These are phyloP conservation scores for Sugiyamaella boreocaroliniensis DNA, from an alignment of 805 yeast genomes.

Conservation along the genomic window DNA sequence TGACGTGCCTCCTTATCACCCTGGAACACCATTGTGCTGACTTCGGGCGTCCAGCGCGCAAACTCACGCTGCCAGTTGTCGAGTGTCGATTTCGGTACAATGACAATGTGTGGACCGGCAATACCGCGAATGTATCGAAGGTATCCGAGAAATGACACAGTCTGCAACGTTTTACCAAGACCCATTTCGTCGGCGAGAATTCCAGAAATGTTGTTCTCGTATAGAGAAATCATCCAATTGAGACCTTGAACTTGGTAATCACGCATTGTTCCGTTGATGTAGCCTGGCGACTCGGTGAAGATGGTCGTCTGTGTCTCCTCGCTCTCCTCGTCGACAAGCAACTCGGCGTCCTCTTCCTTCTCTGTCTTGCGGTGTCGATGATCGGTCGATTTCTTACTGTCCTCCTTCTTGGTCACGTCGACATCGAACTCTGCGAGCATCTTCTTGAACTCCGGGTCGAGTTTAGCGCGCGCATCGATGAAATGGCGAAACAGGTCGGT, in stretches of 20 bases:
- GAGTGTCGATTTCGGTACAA: constrained; percentile 91
- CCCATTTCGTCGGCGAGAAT: constrained; percentile 99
- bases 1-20: constrained; percentile 82
- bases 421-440: constrained; percentile 29
- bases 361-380: constrained; percentile 80
- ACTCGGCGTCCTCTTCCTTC: constrained; percentile 91
- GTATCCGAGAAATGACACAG: constrained; percentile 86
- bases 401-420: constrained; percentile 13
- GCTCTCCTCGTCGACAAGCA: constrained; percentile 70
- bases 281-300: constrained; percentile 81
- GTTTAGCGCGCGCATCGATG: constrained; percentile 71
- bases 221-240: constrained; percentile 86
- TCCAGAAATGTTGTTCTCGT: constrained; percentile 85
- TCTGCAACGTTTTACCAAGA: constrained; percentile 90
- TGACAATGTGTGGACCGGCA: constrained; percentile 84
- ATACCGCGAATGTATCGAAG: constrained; percentile 69
- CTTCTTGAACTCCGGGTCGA: constrained; percentile 55
- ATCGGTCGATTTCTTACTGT: constrained; percentile 17
- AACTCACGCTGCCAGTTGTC: constrained; percentile 97
- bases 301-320: constrained; percentile 49
- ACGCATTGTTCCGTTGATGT: constrained; percentile 65
- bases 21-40: constrained; percentile 73
- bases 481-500: constrained; percentile 86
- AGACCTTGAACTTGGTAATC: constrained; percentile 93
- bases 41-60: constrained; percentile 93